These are phyloP conservation scores for Clarireedia hainanense DNA, from an alignment of 2,329 filamentous ascomycete species.

Conservation along the genomic window DNA sequence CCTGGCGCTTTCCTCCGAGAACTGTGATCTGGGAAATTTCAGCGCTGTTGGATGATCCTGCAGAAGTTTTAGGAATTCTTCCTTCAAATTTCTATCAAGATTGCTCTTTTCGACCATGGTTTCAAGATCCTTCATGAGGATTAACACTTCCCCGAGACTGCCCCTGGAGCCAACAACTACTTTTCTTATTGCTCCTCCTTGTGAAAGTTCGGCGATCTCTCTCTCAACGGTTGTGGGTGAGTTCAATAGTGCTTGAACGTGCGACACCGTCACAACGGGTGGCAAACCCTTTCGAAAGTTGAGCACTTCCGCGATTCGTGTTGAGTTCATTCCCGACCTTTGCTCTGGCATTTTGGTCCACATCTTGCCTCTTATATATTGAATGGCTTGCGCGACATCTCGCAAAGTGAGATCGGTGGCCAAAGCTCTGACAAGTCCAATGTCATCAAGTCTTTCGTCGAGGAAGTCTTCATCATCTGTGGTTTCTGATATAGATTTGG, in stretches of 20 bases:
- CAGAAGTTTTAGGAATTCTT: slow-evolving; percentile 46
- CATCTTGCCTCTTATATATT: slow-evolving; percentile 52
- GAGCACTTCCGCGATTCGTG: slow-evolving; percentile 54
- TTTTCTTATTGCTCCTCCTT: slow-evolving; percentile 49
- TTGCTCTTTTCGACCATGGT: slow-evolving; percentile 34
- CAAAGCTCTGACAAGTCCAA: slow-evolving; percentile 48
- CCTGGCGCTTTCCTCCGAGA: slow-evolving; percentile 43
- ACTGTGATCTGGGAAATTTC: slow-evolving; percentile 31
- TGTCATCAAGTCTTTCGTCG: slow-evolving; percentile 49
- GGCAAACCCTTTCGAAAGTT: slow-evolving; percentile 53
- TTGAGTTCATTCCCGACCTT: slow-evolving; percentile 54
- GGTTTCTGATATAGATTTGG: slow-evolving; percentile 11
- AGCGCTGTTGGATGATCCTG: slow-evolving; percentile 40
- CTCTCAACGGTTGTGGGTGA: slow-evolving; percentile 59
- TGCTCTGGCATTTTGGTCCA: slow-evolving; percentile 55
- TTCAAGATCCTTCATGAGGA: slow-evolving; percentile 50
- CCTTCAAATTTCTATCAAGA: slow-evolving; percentile 37
- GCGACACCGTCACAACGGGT: slow-evolving; percentile 56
- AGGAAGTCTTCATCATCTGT: slow-evolving; percentile 28
- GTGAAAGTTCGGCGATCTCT: slow-evolving; percentile 54
- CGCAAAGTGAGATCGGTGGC: slow-evolving; percentile 48
- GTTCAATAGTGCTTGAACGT: slow-evolving; percentile 55
- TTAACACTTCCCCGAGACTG: slow-evolving; percentile 55
- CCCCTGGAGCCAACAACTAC: slow-evolving; percentile 52
- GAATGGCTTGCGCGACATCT: slow-evolving; percentile 58